Evolutionary conservation across 208 protist genomes (phyloP).

Genomic region (Zelonia costaricensis): DNA sequence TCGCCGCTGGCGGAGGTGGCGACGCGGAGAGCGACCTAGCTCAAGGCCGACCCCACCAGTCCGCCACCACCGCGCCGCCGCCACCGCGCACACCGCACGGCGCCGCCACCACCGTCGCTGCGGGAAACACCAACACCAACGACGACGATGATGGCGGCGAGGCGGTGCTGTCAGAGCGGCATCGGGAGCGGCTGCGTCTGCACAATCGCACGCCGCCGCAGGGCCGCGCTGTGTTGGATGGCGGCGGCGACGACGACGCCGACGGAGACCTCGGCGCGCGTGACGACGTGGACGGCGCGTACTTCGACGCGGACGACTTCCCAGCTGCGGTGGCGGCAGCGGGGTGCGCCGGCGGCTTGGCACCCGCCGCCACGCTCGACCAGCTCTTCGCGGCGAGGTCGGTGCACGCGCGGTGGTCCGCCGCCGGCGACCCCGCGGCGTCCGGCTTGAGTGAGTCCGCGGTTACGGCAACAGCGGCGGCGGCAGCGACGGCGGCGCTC

Average conservation of each 20-base stretch:
- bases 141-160: constrained; percentile 17
- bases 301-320: constrained; percentile 12
- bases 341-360: background rate
- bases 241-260: background rate
- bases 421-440: too few species aligned
- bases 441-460: too few species aligned
- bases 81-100: background rate
- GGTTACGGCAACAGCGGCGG: constrained; percentile 8
- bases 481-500: constrained; percentile 4
- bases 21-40: background rate
- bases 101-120: background rate
- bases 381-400: constrained; percentile 13
- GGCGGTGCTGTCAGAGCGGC: constrained; percentile 12
- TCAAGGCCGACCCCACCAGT: too few species aligned
- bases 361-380: constrained; percentile 17
- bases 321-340: constrained; percentile 9
- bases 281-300: background rate
- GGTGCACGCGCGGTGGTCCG: too few species aligned
- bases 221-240: background rate
- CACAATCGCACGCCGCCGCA: constrained; percentile 1
- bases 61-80: too few species aligned
- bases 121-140: background rate
- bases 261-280: constrained; percentile 6
- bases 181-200: constrained; percentile 7
- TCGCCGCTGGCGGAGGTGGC: background rate